A percentile compares a stretch with the other conserved stretches of the same genome.
Conservation (phyloP, 2,329 filamentous ascomycete species). For the Clarireedia homoeocarpa region DNA sequence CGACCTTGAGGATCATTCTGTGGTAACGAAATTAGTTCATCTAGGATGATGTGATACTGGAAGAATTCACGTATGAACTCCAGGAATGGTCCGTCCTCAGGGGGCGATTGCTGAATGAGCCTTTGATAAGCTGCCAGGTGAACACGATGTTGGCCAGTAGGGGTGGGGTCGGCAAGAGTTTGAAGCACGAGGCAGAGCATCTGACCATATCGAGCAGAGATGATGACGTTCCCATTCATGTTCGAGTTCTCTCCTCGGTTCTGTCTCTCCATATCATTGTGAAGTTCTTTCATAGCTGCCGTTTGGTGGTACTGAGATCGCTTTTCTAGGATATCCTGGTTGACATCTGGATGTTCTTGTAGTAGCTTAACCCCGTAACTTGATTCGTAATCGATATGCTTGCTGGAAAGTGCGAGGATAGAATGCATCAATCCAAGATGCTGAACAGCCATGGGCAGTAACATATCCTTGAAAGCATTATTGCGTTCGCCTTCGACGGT, state of each 20-base stretch:
- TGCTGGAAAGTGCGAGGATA: conserved; percentile 74
- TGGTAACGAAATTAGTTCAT: conserved; percentile 47
- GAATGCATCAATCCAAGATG: conserved; percentile 87
- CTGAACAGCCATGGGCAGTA: conserved; percentile 72
- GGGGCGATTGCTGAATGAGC: conserved; percentile 55
- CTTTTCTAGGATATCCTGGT: conserved; percentile 38
- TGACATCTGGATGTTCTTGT: conserved; percentile 40
- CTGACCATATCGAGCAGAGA: conserved; percentile 52
- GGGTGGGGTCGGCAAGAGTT: conserved; percentile 47
- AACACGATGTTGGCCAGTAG: conserved; percentile 63
- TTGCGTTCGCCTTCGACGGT: conserved; percentile 69
- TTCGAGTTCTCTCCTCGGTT: conserved; percentile 30
- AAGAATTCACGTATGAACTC: conserved; percentile 71
- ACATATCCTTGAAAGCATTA: conserved; percentile 79
- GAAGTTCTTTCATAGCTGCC: conserved; percentile 46
- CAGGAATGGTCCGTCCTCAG: conserved; percentile 61
- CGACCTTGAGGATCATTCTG: conserved; percentile 19
- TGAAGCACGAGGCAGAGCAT: conserved; percentile 55
- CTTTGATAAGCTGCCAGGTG: conserved; percentile 71
- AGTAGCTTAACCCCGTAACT: conserved; percentile 48
- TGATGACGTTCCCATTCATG: conserved; percentile 31
- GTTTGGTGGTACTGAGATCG: conserved; percentile 49
- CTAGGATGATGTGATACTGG: conserved; percentile 69
- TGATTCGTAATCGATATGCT: conserved; percentile 57
- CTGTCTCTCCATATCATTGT: conserved; percentile 34